A percentile compares a stretch with the other conserved stretches of the same genome.
phyloP scores from a whole-genome alignment of 805 yeast species.

The Candida bentonensis region DNA sequence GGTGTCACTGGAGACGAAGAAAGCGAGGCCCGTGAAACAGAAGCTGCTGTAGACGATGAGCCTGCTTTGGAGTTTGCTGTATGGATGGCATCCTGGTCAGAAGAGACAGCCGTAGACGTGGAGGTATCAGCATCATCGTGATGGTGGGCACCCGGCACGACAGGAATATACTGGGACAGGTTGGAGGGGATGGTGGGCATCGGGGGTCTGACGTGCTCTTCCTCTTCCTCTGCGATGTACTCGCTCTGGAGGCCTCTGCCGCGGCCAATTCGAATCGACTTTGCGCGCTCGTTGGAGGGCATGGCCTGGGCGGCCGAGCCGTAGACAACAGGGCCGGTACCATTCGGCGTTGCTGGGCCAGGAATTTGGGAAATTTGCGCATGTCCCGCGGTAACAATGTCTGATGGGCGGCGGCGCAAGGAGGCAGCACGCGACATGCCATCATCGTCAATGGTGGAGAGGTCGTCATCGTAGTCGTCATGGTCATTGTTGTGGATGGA shows the following conservation, averaged over 20 bases:
- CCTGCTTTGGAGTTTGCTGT: background rate
- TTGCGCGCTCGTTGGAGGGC: background rate
- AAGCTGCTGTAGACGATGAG: background rate
- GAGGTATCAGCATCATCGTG: background rate
- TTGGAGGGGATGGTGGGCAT: too few species aligned
- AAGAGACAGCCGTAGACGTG: background rate
- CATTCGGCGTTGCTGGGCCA: background rate
- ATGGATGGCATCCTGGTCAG: background rate
- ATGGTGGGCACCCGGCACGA: background rate
- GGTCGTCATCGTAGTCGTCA: background rate
- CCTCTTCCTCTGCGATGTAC: constrained; percentile 1
- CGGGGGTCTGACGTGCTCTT: too few species aligned
- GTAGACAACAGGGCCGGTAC: background rate
- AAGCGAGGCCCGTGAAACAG: background rate
- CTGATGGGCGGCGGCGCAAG: background rate
- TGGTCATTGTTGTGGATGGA: constrained; percentile 21
- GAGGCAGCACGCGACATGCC: background rate
- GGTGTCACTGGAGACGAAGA: background rate
- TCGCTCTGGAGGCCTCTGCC: background rate
- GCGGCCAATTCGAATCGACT: background rate
- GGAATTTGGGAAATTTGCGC: background rate
- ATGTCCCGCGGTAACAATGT: background rate
- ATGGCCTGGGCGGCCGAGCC: constrained; percentile 1
- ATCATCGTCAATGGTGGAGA: background rate
- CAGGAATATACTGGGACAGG: background rate